Percentiles rank a stretch among this genome's conserved stretches.
Evolutionary conservation across 305 asterid genomes (phyloP).

Genomic region (Nicotiana rustica): DNA sequence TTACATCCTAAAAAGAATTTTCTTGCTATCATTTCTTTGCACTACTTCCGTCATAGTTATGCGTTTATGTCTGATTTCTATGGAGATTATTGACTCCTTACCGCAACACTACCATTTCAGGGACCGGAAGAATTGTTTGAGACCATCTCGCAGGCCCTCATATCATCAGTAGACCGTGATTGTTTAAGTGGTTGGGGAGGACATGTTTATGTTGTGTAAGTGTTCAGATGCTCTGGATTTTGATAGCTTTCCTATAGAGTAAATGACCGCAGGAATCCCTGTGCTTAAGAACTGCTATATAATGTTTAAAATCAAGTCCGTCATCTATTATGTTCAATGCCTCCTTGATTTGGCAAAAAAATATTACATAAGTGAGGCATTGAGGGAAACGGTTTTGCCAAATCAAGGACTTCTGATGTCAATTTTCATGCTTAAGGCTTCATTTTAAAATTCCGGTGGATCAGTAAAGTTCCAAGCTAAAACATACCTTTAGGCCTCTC

Average conservation of each 20-base stretch:
- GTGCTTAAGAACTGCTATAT: conserved; percentile 4
- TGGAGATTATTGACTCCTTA: not conserved
- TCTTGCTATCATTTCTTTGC: not conserved
- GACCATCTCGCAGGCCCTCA: conserved; percentile 90
- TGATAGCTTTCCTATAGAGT: not conserved
- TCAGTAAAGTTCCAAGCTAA: not conserved
- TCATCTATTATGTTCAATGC: not conserved
- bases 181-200: conserved; percentile 99
- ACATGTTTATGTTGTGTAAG: conserved; percentile 93
- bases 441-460: not conserved
- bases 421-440: not conserved
- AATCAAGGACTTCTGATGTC: not conserved
- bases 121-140: conserved; percentile 87
- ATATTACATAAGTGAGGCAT: not conserved
- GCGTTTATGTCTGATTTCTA: not conserved
- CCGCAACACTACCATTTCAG: conserved; percentile 47
- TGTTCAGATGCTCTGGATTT: not conserved
- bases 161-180: conserved; percentile 90
- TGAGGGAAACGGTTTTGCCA: not conserved
- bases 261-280: not conserved
- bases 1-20: not conserved
- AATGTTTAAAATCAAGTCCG: not conserved
- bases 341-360: too few relatives aligned
- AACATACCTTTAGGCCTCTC: not conserved
- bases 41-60: not conserved